Percentiles rank a stretch among this genome's conserved stretches.
These are phyloP conservation scores for Saccharum officinarum DNA, from an alignment of 176 grass and related monocot species.

Conservation along the genomic window DNA sequence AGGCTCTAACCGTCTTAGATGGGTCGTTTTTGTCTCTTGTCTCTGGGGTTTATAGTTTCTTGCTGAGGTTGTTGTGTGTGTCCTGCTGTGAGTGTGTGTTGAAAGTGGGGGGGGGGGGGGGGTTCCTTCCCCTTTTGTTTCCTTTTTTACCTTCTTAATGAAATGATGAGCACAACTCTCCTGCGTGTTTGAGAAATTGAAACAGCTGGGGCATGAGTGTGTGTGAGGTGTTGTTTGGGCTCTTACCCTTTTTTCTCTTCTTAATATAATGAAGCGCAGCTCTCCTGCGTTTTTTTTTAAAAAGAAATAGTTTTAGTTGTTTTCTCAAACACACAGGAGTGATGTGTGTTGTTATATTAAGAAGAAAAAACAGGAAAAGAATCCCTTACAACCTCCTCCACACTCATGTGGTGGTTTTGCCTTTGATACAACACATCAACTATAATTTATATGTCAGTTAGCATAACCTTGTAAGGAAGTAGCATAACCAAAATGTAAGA, in stretches of 20 bases:
- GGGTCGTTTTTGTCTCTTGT: background rate
- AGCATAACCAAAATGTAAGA: background rate
- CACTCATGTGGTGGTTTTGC: background rate
- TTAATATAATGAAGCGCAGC: background rate
- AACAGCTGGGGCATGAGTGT: too few relatives aligned
- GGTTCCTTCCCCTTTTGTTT: background rate
- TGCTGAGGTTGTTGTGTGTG: background rate
- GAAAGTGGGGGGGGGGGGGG: too few relatives aligned
- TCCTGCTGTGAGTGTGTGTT: too few relatives aligned
- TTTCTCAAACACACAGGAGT: background rate
- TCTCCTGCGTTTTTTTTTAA: background rate
- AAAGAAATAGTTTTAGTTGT: background rate
- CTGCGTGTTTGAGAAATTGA: background rate
- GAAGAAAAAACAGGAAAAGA: background rate
- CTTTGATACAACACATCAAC: background rate
- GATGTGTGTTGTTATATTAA: background rate
- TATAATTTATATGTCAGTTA: background rate
- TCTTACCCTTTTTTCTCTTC: background rate
- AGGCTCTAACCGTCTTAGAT: background rate
- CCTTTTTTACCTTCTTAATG: background rate
- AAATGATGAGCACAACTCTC: background rate
- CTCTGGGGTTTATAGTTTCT: background rate
- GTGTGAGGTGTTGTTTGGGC: too few relatives aligned
- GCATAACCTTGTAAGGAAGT: background rate
- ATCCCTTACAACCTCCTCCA: background rate